Evolutionary conservation across 2,329 filamentous ascomycete species (phyloP), one percentile per base, ranked within the genome.

Genomic region (Fusarium coffeatum): DNA sequence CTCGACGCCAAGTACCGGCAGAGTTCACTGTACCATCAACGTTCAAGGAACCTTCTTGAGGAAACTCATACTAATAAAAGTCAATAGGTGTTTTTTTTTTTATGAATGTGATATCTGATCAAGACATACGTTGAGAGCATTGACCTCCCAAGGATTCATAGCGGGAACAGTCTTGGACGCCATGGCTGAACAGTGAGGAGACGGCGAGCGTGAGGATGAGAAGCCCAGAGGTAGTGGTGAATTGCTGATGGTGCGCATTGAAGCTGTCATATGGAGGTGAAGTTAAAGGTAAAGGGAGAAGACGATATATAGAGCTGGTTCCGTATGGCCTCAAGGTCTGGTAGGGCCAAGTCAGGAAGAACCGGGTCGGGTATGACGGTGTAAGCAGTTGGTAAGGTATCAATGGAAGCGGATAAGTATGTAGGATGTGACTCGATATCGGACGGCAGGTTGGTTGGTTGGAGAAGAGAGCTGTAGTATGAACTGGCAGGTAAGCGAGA

Each of bases 121-220:
- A 23, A 25, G 40, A 58, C 71, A 59, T 47, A 76, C 74, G 32
- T 76, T 66, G 12, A 76, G 55, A 46, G 74, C 74, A 32, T 69
- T 63, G 23, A 72, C 47, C 59, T 76, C 74, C 74, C 74, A 76
- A 3, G 74, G 70, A 27, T 76, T 76, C 71, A 76, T 72, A 12
- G 57, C 45, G 20, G 66, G 47, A 48, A 59, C 50, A 18, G 64
- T 51, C 47, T 58, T 72, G 27, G 68, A 68, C 23, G 60, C 48
- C 68, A 73, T 74, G 37, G 54, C n/a, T 43, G 58, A 54, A 23
- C 30, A 62, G 15, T 49, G 47, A 54, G 55, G 51, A 27, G 64
- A 60, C 6, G 47, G 58, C 23, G 62, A 56, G 22, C 50, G 49
- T 18, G 63, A 64, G 22, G 55, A n/a, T 28, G 59, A 48, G 22